Evolutionary conservation across 2,329 filamentous ascomycete genomes (phyloP).

Genomic region (Colletotrichum godetiae): DNA sequence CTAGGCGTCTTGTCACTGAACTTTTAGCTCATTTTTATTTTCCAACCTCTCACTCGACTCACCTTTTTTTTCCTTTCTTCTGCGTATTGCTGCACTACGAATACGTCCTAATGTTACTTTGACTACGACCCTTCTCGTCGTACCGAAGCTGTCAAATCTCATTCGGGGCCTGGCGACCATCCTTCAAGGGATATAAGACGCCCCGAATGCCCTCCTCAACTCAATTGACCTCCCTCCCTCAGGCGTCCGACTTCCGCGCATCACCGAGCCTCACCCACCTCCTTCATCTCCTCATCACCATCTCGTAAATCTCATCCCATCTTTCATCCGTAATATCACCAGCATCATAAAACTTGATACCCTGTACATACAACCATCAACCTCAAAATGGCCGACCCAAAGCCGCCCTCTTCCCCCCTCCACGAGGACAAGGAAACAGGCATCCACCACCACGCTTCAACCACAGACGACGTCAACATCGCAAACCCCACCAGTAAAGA

Average conservation of each 20-base stretch:
- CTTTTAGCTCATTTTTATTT: conserved; percentile 1
- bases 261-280: neutral
- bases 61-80: neutral
- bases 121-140: neutral
- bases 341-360: neutral
- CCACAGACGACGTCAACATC: conserved; percentile 25
- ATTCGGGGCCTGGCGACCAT: neutral
- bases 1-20: conserved; percentile 6
- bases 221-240: neutral
- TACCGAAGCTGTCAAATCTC: neutral
- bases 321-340: neutral
- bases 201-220: conserved; percentile 27
- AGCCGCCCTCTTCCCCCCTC: conserved; percentile 12
- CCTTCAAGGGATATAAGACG: conserved; percentile 26
- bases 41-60: neutral
- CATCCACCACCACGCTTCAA: conserved; percentile 41
- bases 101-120: conserved; percentile 8
- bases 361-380: neutral
- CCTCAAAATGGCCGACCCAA: conserved; percentile 40
- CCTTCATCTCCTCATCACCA: too few species aligned
- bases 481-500: neutral
- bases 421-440: conserved; percentile 37
- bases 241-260: conserved; percentile 4
- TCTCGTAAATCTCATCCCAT: neutral
- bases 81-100: too few species aligned